phyloP scores from a whole-genome alignment of 1,284 basidiomycete genomes.

The Ceratobasidium sp. region DNA sequence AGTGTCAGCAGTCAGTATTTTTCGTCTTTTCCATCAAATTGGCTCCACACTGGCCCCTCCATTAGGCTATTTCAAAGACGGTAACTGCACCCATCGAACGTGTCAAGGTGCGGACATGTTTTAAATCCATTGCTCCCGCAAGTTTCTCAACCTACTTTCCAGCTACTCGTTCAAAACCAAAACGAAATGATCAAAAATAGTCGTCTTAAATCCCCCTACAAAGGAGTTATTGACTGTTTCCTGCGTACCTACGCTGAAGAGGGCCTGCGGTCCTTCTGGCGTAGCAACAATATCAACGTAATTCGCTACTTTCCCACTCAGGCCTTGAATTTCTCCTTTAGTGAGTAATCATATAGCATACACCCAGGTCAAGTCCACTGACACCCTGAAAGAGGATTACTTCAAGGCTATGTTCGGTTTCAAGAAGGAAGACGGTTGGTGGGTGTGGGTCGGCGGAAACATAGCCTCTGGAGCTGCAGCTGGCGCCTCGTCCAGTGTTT shows the following conservation, averaged over 20 bases:
- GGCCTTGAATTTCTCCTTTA: slow-evolving; percentile 96
- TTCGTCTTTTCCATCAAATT: slow-evolving; percentile 23
- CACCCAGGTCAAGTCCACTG: slow-evolving; percentile 47
- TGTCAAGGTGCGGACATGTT: slow-evolving; percentile 71
- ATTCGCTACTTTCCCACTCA: slow-evolving; percentile 99
- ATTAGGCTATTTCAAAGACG: slow-evolving; percentile 94
- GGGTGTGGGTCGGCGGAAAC: slow-evolving; percentile 92
- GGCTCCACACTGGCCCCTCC: slow-evolving; percentile 46
- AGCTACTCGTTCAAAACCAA: slow-evolving; percentile 97
- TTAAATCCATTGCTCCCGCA: slow-evolving; percentile 4
- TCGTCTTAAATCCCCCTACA: slow-evolving; percentile 92
- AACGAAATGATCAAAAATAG: slow-evolving; percentile 99
- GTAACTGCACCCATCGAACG: slow-evolving; percentile 98
- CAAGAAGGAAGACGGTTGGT: slow-evolving; percentile 90
- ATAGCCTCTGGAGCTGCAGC: slow-evolving; percentile 97
- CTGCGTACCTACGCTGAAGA: slow-evolving; percentile 88
- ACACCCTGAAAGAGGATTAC: slow-evolving; percentile 81
- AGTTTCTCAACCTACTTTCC: slow-evolving; percentile 19
- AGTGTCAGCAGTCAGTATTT: slow-evolving; percentile 82
- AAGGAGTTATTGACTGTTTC: slow-evolving; percentile 93
- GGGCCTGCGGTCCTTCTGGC: slow-evolving; percentile 91
- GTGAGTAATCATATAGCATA: slow-evolving; percentile 60
- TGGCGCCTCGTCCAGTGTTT: slow-evolving; percentile 94
- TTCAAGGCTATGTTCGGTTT: slow-evolving; percentile 97
- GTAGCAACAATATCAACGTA: slow-evolving; percentile 97